Evolutionary conservation across 2,329 filamentous ascomycete species (phyloP), one percentile per base, ranked within the genome.

Genomic region (Fusarium virguliforme): DNA sequence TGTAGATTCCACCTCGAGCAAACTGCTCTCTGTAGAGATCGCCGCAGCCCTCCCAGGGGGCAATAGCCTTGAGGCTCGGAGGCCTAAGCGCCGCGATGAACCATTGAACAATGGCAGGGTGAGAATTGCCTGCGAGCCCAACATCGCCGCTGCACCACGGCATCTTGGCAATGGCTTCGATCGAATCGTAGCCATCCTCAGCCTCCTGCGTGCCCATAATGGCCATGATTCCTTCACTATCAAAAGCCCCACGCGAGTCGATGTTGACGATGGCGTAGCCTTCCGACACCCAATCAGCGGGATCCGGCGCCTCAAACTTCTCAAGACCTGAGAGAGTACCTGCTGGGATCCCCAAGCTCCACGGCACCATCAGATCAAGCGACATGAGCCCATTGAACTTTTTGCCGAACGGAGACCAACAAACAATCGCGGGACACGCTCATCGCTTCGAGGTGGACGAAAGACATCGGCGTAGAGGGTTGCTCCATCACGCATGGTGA

Each of bases 1-100:
- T 53, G 4, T 59, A 43, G 57, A 35, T 75, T 65, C 76, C 76
- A 0, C 76, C 76, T 3, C 76, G 70, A 7, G 59, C 72, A 35
- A 77, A 61, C 1, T 68, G 71, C 40, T 79, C 75, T 3, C 66
- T 57, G 10, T 63, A 69, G 1, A 60, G 28, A 28, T 66, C 59
- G 1, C 38, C 54, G 18, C 56, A 66, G 1, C 59, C 46, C 15
- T 67, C 64, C 67, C 60, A 69, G 1, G 67, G 67, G 1, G 64
- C 64, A 15, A 69, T 68, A 7, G 66, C 64, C n/a, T 64, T 68
- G 4, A 68, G 40, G 3, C 40, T 38, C 1, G 60, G 66, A 4
- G 57, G 56, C 3, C 40, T 26, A 4, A 67, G 13, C 4, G 59
- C 46, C 4, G 66, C 57, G 15, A 53, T 56, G 24, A 68, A 67